Conservation (phyloP, 1,139 yeast species). For the Yamadazyma triangularis region DNA sequence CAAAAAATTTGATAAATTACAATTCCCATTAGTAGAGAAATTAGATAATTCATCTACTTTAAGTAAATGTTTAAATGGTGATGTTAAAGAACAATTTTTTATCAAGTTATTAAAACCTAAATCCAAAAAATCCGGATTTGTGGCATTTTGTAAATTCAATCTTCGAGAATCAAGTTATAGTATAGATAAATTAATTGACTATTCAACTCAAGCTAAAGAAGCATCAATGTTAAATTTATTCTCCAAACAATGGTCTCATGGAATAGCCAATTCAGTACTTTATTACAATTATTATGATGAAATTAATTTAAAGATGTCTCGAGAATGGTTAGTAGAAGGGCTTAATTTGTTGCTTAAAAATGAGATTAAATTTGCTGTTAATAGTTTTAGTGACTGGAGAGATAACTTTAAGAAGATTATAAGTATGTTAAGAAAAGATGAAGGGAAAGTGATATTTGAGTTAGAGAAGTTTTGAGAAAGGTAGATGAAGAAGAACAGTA, state of each 20-base stretch:
- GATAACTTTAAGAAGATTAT: conserved; percentile 24
- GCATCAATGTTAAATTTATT: conserved; percentile 26
- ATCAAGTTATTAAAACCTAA: conserved; percentile 38
- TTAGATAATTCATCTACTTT: conserved; percentile 15
- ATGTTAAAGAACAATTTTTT: conserved; percentile 30
- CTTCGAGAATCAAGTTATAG: conserved; percentile 31
- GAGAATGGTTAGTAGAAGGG: conserved; percentile 33
- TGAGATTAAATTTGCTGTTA: conserved; percentile 28
- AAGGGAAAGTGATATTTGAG: conserved; percentile 32
- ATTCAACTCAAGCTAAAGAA: conserved; percentile 14
- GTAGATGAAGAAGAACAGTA: too few species aligned
- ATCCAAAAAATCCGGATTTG: conserved; percentile 23
- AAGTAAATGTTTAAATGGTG: conserved; percentile 23
- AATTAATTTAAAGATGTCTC: conserved; percentile 20
- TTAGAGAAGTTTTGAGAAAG: conserved; percentile 32
- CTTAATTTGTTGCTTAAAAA: conserved; percentile 22
- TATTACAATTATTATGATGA: conserved; percentile 37
- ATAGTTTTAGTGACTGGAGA: conserved; percentile 37
- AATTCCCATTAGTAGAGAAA: conserved; percentile 28
- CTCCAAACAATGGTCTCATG: conserved; percentile 31
- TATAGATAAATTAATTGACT: conserved; percentile 25
- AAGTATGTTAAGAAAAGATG: conserved; percentile 23
- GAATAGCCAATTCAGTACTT: conserved; percentile 26
- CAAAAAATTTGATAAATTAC: conserved; percentile 25
- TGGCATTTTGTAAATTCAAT: conserved; percentile 35